phyloP scores from a whole-genome alignment of 768 basidiomycete species.

The Boletus rubescentipes region DNA sequence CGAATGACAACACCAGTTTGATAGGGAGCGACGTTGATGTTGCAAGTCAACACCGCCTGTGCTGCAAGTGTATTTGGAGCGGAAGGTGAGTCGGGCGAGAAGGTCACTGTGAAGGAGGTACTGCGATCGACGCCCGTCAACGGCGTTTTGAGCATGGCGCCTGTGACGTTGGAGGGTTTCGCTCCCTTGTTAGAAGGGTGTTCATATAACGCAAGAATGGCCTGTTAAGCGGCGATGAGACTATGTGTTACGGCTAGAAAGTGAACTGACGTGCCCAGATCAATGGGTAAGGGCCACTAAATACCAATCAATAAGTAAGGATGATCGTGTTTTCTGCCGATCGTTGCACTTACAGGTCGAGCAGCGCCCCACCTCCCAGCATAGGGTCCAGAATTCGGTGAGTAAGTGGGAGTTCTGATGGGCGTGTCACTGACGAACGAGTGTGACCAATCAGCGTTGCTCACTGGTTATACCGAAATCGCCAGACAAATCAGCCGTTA shows the following conservation, averaged over 20 bases:
- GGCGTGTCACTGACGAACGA: not conserved
- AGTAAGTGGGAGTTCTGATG: conserved; percentile 59
- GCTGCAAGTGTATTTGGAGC: conserved; percentile 47
- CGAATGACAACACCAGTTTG: conserved; percentile 64
- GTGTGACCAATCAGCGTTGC: conserved; percentile 1
- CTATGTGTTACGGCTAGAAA: not conserved
- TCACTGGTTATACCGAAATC: conserved; percentile 66
- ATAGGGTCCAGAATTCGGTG: conserved; percentile 77
- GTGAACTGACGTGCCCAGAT: conserved; percentile 56
- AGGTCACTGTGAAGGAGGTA: conserved; percentile 74
- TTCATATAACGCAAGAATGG: conserved; percentile 77
- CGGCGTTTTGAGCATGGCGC: conserved; percentile 75
- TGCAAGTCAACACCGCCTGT: conserved; percentile 72
- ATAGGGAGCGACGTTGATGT: conserved; percentile 50
- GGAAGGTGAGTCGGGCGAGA: conserved; percentile 45
- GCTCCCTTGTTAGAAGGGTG: conserved; percentile 66
- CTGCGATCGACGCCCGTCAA: conserved; percentile 76
- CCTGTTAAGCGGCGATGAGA: conserved; percentile 42
- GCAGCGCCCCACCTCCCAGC: conserved; percentile 79
- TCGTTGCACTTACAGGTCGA: conserved; percentile 66
- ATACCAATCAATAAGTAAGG: conserved; percentile 4
- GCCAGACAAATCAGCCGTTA: conserved; percentile 76
- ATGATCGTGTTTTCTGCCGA: not conserved
- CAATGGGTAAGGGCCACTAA: conserved; percentile 78
- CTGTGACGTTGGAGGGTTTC: conserved; percentile 57